Evolutionary conservation across 495 filamentous ascomycete genomes (phyloP).

Genomic region (Xylaria bambusicola): DNA sequence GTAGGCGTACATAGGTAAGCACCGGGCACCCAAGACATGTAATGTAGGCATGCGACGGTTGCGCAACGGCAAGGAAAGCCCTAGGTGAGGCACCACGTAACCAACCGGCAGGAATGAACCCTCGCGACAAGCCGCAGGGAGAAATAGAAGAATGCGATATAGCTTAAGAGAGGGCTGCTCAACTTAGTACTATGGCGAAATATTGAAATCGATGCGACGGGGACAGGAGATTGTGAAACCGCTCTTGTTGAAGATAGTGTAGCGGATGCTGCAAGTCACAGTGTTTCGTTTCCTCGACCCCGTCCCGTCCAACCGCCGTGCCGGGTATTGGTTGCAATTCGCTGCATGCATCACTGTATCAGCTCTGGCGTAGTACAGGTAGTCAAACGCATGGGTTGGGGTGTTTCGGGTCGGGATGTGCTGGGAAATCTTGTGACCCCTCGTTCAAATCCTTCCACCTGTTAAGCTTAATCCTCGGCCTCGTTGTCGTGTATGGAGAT

Average conservation of each 20-base stretch:
- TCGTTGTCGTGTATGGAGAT: neutral
- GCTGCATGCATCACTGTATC: conserved; percentile 10
- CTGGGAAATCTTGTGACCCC: neutral
- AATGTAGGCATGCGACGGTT: too few relatives aligned
- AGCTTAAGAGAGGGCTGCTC: neutral
- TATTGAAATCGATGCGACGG: neutral
- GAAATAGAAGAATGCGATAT: neutral
- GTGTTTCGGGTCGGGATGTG: neutral
- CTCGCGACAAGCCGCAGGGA: too few relatives aligned
- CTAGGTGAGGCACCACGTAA: too few relatives aligned
- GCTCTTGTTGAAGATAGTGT: conserved; percentile 15
- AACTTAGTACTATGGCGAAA: too few relatives aligned
- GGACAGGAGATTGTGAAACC: conserved; percentile 9
- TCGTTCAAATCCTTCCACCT: conserved; percentile 5
- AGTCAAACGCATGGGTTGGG: neutral
- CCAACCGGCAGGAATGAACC: too few relatives aligned
- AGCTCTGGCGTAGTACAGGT: neutral
- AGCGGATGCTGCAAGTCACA: neutral
- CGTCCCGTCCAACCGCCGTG: conserved; percentile 5
- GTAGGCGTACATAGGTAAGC: too few relatives aligned
- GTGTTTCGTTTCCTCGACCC: conserved; percentile 8
- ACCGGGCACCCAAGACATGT: too few relatives aligned
- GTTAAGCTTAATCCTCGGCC: conserved; percentile 10
- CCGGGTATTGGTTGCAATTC: neutral
- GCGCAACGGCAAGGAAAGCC: too few relatives aligned